Base-by-base conservation (phyloP, 2,329 filamentous ascomycete species). In the Scedosporium apiospermum region DNA sequence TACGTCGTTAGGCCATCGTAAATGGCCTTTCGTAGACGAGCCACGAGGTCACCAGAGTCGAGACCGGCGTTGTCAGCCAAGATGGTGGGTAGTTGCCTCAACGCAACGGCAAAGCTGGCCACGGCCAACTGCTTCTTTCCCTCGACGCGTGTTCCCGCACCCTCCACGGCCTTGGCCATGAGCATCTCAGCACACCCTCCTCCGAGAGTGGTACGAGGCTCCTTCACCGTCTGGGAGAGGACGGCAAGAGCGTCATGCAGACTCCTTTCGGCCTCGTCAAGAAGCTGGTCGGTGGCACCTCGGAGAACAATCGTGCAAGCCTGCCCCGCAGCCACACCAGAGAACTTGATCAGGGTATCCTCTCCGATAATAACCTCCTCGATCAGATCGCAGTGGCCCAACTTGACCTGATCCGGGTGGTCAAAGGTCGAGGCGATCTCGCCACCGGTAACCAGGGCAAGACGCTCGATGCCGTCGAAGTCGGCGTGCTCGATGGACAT, bases 291-390 rank as follows among this genome's bases (percentile, higher is more conserved):
- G 4, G 95, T 98, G 12, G 95, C 96, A 70, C 95, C 95, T 64
- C 95, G 91, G 58, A 99, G 85, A 53, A 99, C 95, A 69, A 99
- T 92, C 2, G 95, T 99, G 82, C 95, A 99, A 60, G 95, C 95
- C 74, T 95, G 84, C 63, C 93, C 95, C 27, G 91, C 93, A 59
- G 92, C 92, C 51, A 97, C 93, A 42, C 95, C 95, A 3, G 93
- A 98, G 77, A 99, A 99, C 73, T 92, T 93, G 78, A 99, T 97
- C 57, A 99, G 79, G 4, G 91, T 97, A 73, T 99, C 95, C 78
- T 99, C 95, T 67, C 95, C 95, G 69, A 99, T 97, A 69, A 99
- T 96, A 51, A 99, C 88, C 77, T 99, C 95, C 77, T 99, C 95
- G 64, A 99, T 98, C 58, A 96, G 69, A 71, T 98, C 93, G 75